A percentile compares a stretch with the other conserved stretches of the same genome.
Conservation (phyloP, 495 filamentous ascomycete genomes). For the Penicillium antarcticum region DNA sequence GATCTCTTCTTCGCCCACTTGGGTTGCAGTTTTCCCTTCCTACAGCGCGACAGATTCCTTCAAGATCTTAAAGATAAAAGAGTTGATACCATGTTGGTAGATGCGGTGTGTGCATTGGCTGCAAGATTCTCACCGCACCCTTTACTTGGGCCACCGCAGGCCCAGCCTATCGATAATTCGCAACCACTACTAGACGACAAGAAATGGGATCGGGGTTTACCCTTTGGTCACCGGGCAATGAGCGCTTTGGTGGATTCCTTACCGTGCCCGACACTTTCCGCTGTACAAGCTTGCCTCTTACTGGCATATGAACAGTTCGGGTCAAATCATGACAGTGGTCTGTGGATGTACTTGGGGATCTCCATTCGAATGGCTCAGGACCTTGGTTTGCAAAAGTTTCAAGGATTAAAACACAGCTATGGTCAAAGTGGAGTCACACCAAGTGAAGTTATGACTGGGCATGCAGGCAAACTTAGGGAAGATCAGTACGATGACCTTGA, state of each 20-base stretch:
- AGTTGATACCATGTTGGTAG: slow-evolving; percentile 82
- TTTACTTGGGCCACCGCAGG: slow-evolving; percentile 52
- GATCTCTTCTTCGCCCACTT: slow-evolving; percentile 76
- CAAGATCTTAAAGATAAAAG: slow-evolving; percentile 70
- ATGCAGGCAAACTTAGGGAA: slow-evolving; percentile 39
- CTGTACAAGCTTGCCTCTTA: slow-evolving; percentile 74
- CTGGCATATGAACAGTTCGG: slow-evolving; percentile 86
- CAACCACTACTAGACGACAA: slow-evolving; percentile 33
- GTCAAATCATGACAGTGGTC: slow-evolving; percentile 76
- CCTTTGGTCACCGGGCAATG: slow-evolving; percentile 76
- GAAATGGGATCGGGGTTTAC: slow-evolving; percentile 56
- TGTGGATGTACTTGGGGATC: slow-evolving; percentile 88
- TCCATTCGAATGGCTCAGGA: slow-evolving; percentile 85
- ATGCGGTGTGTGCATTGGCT: slow-evolving; percentile 76
- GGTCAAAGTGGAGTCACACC: slow-evolving; percentile 54
- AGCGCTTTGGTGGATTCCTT: slow-evolving; percentile 70
- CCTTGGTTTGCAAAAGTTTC: slow-evolving; percentile 73
- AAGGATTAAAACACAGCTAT: slow-evolving; percentile 66
- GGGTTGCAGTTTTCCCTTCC: slow-evolving; percentile 79
- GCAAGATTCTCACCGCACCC: slow-evolving; percentile 76
- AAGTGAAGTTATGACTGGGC: slow-evolving; percentile 46
- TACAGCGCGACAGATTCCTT: slow-evolving; percentile 65
- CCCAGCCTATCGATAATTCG: slow-evolving; percentile 48
- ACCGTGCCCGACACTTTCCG: slow-evolving; percentile 72
- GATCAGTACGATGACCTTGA: slow-evolving; percentile 44